Percentiles rank a stretch among this genome's conserved stretches.
phyloP scores from a whole-genome alignment of 768 basidiomycete genomes.

The Termitomyces sp. region DNA sequence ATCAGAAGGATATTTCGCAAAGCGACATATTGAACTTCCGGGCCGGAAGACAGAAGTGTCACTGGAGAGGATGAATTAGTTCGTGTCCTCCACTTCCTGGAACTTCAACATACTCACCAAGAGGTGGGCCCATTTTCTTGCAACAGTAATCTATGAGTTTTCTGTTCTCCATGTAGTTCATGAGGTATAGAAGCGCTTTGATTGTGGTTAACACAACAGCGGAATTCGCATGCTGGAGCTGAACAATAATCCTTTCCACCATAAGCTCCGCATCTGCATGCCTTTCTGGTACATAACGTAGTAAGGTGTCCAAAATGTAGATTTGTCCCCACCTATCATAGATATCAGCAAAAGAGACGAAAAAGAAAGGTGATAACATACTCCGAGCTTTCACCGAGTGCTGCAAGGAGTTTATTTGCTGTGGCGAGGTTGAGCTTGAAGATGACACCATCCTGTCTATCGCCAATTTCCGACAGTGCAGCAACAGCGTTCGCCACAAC shows the following conservation, averaged over 20 bases:
- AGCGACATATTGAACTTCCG: constrained; percentile 98
- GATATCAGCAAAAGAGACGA: constrained; percentile 1
- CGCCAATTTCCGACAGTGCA: constrained; percentile 94
- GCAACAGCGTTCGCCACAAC: constrained; percentile 98
- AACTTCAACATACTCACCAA: constrained; percentile 53
- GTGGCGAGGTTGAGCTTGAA: constrained; percentile 85
- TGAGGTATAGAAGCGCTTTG: constrained; percentile 91
- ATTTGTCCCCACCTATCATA: constrained; percentile 93
- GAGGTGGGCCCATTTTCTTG: constrained; percentile 96
- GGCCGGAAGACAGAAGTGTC: constrained; percentile 91
- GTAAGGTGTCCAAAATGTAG: constrained; percentile 91
- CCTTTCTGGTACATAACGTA: constrained; percentile 91
- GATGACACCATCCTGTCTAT: constrained; percentile 90
- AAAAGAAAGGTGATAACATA: constrained; percentile 37
- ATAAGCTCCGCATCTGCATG: constrained; percentile 88
- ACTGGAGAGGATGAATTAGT: constrained; percentile 44
- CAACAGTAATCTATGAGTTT: constrained; percentile 85
- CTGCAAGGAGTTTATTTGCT: constrained; percentile 86
- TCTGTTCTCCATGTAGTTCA: constrained; percentile 98
- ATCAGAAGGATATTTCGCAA: constrained; percentile 95
- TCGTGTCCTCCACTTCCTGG: constrained; percentile 3
- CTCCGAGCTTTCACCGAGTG: constrained; percentile 96
- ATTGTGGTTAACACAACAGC: constrained; percentile 99
- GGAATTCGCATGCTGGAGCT: constrained; percentile 97
- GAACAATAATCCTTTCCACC: constrained; percentile 92